Evolutionary conservation across 1,284 basidiomycete species (phyloP), one percentile per base, ranked within the genome.

Genomic region (Clitocybe nebularis): DNA sequence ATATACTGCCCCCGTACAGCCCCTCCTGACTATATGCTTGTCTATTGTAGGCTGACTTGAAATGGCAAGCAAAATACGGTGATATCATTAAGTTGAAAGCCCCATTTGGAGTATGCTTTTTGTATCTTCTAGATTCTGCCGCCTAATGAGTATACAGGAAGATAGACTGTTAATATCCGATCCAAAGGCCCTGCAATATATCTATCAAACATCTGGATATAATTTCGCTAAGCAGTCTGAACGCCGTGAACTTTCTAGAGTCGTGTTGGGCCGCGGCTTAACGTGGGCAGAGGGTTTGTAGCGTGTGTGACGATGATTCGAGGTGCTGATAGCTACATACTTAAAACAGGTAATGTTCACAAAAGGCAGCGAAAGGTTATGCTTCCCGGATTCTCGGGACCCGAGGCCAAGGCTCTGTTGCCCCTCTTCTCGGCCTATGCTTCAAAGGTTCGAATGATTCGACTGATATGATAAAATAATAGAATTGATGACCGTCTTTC

Each of bases 111-210:
- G 66, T 68, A 49, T 39, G 60, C 47, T 41, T 24, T 36, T 36
- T 14, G 13, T 42, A 22, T 34, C 16, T 29, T 36, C 34, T 5
- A 24, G 3, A 28, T 40, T 13, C 9, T 5, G 29, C 26, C 39
- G 34, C 41, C 43, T 21, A 25, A 29, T 30, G 14, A 17, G 26
- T 21, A 20, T 42, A 7, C 41, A 71, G 69, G 63, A 68, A 50
- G 64, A 71, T 43, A 52, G 59, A n/a, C 56, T 71, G 5, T 50
- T 69, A 16, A 51, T 70, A 1, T 63, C 66, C 2, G 69, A 71
- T 52, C 63, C 67, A 4, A 68, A 70, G 46, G 68, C 67, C 1
- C 52, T 70, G 29, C 68, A 72, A 32, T 66, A 69, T 45, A 67
- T 69, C 28, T 60, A 63, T 45, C 66, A 69, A n/a, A 67, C 62